Conservation (phyloP, 495 filamentous ascomycete species). For the Annulohypoxylon maeteangense region DNA sequence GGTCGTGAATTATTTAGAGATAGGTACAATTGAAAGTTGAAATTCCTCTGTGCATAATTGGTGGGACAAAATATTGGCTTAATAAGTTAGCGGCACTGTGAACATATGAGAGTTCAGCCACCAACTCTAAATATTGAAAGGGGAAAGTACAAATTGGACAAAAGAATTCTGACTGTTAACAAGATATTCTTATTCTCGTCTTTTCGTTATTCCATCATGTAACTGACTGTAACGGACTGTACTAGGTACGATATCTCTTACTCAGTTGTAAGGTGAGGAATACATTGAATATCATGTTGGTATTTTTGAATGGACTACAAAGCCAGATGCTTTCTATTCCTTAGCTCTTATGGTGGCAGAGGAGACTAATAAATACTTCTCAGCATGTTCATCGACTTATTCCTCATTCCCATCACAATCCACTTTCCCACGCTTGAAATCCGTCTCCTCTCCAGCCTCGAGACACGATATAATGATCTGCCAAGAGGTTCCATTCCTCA, state of each 20-base stretch:
- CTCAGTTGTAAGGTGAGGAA: background rate
- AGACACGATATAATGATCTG: conserved; percentile 86
- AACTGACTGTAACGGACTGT: no score
- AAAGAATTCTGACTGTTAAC: background rate
- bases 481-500: conserved; percentile 92
- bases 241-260: background rate
- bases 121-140: background rate
- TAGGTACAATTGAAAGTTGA: background rate
- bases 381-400: background rate
- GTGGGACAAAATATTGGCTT: background rate
- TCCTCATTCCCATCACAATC: conserved; percentile 13
- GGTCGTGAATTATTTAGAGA: background rate
- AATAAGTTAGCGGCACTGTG: conserved; percentile 5
- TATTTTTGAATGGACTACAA: background rate
- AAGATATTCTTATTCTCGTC: background rate
- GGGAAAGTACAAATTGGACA: background rate
- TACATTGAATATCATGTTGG: background rate
- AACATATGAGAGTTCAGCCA: background rate
- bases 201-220: no score
- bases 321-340: background rate
- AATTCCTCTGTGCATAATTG: background rate
- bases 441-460: conserved; percentile 70
- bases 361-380: background rate
- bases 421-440: conserved; percentile 37
- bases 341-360: background rate